Evolutionary conservation across 129 eudicot species (phyloP).

Genomic region (Flaveria bidentis): DNA sequence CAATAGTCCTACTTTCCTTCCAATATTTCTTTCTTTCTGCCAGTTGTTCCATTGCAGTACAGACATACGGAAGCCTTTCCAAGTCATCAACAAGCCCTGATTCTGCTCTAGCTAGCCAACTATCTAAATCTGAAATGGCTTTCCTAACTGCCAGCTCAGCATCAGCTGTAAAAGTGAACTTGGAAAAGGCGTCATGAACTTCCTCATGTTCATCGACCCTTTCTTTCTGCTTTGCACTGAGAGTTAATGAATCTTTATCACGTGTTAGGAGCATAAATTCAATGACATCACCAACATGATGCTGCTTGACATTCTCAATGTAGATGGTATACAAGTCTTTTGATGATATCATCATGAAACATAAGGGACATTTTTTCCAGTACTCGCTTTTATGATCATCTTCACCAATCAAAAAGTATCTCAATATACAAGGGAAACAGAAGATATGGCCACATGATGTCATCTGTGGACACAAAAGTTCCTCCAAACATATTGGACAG

Average conservation of each 20-base stretch:
- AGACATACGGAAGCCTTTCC: conserved; percentile 89
- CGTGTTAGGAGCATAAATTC: conserved; percentile 83
- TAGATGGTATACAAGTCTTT: conserved; percentile 83
- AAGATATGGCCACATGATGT: conserved; percentile 95
- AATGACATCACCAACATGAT: conserved; percentile 58
- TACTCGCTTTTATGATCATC: conserved; percentile 66
- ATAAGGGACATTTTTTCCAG: conserved; percentile 86
- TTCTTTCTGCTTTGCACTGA: conserved; percentile 52
- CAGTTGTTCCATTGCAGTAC: conserved; percentile 90
- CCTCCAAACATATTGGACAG: conserved; percentile 93
- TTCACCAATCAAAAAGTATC: conserved; percentile 64
- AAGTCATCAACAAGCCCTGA: conserved; percentile 95
- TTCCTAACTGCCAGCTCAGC: conserved; percentile 82
- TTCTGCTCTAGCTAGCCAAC: conserved; percentile 92
- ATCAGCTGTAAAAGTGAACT: conserved; percentile 80
- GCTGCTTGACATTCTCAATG: conserved; percentile 77
- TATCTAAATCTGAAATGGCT: conserved; percentile 78
- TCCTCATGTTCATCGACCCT: conserved; percentile 36
- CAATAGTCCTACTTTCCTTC: conserved; percentile 50
- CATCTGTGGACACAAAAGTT: conserved; percentile 92
- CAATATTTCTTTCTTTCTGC: conserved; percentile 71
- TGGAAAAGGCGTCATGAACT: conserved; percentile 65
- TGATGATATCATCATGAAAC: conserved; percentile 86
- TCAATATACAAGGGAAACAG: conserved; percentile 90
- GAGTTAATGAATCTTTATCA: conserved; percentile 65